Evolutionary conservation across 2,329 filamentous ascomycete genomes (phyloP).

Genomic region (Lecanicillium sp.): DNA sequence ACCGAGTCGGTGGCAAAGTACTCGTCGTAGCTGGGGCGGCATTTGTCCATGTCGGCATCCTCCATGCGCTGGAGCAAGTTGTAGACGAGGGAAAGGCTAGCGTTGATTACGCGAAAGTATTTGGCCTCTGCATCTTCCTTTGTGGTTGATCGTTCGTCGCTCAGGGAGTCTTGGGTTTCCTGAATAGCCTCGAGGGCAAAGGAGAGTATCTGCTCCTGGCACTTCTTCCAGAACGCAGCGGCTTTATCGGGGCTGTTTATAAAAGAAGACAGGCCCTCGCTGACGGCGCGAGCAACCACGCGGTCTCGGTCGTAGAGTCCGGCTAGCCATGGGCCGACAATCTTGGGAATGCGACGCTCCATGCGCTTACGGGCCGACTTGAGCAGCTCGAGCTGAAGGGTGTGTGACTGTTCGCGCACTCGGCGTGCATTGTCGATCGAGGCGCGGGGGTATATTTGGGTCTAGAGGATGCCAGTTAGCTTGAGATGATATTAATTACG

Average conservation of each 20-base stretch:
- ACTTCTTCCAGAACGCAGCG: constrained; percentile 68
- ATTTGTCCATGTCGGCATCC: constrained; percentile 48
- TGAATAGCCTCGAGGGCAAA: constrained; percentile 74
- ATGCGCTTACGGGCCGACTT: constrained; percentile 70
- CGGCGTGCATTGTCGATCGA: constrained; percentile 85
- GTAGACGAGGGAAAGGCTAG: constrained; percentile 47
- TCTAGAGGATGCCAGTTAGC: constrained; percentile 37
- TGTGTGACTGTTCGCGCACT: constrained; percentile 81
- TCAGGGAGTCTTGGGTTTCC: constrained; percentile 75
- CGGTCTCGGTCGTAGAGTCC: constrained; percentile 83
- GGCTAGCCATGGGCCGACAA: constrained; percentile 85
- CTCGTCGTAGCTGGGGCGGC: constrained; percentile 52
- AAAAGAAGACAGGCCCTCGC: constrained; percentile 66
- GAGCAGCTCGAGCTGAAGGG: constrained; percentile 56
- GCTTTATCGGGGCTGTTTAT: constrained; percentile 76
- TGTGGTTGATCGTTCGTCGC: constrained; percentile 79
- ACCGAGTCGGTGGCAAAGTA: constrained; percentile 60
- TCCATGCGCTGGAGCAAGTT: constrained; percentile 43
- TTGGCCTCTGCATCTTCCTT: constrained; percentile 80
- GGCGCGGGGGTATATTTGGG: constrained; percentile 76
- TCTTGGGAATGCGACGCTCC: constrained; percentile 66
- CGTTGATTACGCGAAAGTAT: constrained; percentile 65
- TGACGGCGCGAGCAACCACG: constrained; percentile 66
- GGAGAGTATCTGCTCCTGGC: constrained; percentile 71
- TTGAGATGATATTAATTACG: not conserved